Evolutionary conservation across 352 stramenopile species (phyloP), one percentile per base, ranked within the genome.

Genomic region (Globisporangium takayamanum): DNA sequence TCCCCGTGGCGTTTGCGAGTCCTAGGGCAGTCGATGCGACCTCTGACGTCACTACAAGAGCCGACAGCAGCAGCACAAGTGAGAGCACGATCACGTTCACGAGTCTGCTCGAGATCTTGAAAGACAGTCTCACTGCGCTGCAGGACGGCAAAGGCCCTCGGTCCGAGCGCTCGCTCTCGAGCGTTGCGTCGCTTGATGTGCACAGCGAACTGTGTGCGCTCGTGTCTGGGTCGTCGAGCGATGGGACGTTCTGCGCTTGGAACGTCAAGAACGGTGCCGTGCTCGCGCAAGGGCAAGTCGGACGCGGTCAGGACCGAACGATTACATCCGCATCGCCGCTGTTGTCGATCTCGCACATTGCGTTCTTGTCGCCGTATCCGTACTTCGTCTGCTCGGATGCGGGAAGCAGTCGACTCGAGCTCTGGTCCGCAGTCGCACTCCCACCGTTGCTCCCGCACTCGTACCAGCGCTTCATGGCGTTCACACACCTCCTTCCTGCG

Each of bases 211-310:
- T 69, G 8, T 45, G 61, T 11, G 60, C 64, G 7, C 45, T 87
- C 2, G 44, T 80, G 20, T 71, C 74, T 7, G 59, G 64, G 2
- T 84, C 72, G 1, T 60, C 62, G 5, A 57, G 47, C 22, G 62
- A 79, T 33, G 61, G 55, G 0, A 70, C 54, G 0, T 80, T 84
- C 46, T 84, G 74, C 28, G 58, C 77, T 6, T 87, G 76, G 76
- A 80, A 79, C 53, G 26, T 80, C 11, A 68, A 70, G 39, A 78
- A 76, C 51, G 67, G 57, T 0, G 53, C 64, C 3, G 62, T 83
- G 2, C 30, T 73, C 18, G 69, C 57, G 25, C 63, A 74, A 51
- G 70, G 47, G 39, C 67, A 41, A n/a, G 41, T 46, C 41, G 41
- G 0, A 50, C 12, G 33, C 22, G 36, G 0, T 46, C 15, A 2